A percentile compares a stretch with the other conserved stretches of the same genome.
phyloP scores from a whole-genome alignment of 148 eudicot genomes.

The Polygonum aviculare region DNA sequence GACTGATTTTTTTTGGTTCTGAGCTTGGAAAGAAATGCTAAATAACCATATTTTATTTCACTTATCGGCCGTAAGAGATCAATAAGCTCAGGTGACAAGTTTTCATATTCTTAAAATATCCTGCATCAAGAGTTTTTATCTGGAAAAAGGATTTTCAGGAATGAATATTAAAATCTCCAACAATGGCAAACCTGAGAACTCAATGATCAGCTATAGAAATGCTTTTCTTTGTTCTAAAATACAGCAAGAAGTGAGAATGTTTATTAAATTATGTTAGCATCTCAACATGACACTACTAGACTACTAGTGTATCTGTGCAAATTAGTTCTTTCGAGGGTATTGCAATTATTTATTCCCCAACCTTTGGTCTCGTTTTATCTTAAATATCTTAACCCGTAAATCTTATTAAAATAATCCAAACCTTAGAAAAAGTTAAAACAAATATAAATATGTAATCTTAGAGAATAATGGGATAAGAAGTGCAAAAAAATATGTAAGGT shows the following conservation, averaged over 20 bases:
- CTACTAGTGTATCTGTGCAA: not conserved
- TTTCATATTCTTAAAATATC: not conserved
- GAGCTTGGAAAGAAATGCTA: not conserved
- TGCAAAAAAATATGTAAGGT: not conserved
- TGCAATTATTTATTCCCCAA: not conserved
- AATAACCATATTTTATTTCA: not conserved
- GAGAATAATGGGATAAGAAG: not conserved
- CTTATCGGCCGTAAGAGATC: not conserved
- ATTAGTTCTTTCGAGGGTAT: not conserved
- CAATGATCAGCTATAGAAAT: not conserved
- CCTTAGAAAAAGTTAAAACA: not conserved
- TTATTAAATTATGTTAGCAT: not conserved
- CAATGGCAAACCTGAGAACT: not conserved
- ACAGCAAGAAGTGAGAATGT: not conserved
- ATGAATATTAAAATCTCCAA: not conserved
- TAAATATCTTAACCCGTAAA: not conserved
- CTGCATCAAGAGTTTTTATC: not conserved
- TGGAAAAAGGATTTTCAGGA: not conserved
- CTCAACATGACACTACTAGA: not conserved
- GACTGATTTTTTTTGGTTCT: not conserved
- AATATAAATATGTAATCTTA: too few relatives aligned
- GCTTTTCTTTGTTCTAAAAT: not conserved
- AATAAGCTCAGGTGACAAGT: not conserved
- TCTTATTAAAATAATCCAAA: not conserved
- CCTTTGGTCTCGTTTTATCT: not conserved